Evolutionary conservation across 768 basidiomycete genomes (phyloP), one percentile per base, ranked within the genome.

Genomic region (Tylopilus subfusipes): DNA sequence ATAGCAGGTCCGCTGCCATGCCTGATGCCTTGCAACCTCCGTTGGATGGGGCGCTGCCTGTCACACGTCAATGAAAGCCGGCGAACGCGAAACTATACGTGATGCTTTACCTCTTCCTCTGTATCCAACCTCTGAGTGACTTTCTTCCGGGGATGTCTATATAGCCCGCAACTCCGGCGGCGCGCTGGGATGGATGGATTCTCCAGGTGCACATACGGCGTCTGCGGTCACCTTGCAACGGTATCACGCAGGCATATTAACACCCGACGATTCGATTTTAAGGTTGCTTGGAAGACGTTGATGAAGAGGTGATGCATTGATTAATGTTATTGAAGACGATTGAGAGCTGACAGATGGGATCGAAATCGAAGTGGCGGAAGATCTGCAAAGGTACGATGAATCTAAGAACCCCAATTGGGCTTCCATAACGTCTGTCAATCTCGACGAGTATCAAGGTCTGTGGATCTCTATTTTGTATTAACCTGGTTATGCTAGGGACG

Each of bases 401-500:
- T 63, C 60, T 65, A 22, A 31, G 49, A 56, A 62, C 59, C 53
- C 53, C 42, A 27, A 34, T 22, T 42, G 38, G 25, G 51, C 60
- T 62, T 62, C 56, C 52, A 53, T 59, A 53, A 42, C 42, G 49
- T 48, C 55, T 62, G 64, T 56, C 65, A 62, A 58, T 64, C 63
- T 56, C 43, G 55, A 62, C 55, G 50, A 58, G 52, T 31, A 52
- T 54, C 31, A 39, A 52, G 50, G 56, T 54, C 50, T 50, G 63
- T 64, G 57, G 57, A 66, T 59, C 63, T 63, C 47, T 58, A 45
- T 48, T 47, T 56, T 21, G 18, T 27, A 44, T 24, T 42, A 36
- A 53, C 40, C 29, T 31, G 50, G 40, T 45, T 33, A 52, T 50
- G 45, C 42, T 50, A n/a, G 42, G 42, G 50, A 58, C 52, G 57